These are phyloP conservation scores for Rauvolfia tetraphylla DNA, from an alignment of 257 asterid genomes.

Conservation along the genomic window DNA sequence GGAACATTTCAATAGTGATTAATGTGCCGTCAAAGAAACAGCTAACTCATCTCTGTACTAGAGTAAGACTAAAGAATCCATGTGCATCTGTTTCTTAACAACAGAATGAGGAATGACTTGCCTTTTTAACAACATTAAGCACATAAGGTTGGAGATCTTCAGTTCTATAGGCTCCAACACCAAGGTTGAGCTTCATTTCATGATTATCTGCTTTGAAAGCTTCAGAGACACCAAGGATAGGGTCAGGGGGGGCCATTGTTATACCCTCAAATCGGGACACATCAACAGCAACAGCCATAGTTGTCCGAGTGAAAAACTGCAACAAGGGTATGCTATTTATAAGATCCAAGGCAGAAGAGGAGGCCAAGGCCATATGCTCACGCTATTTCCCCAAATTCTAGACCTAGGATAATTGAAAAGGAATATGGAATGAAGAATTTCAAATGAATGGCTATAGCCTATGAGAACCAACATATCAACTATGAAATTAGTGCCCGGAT, in stretches of 20 bases:
- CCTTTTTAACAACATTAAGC: slow-evolving; percentile 93
- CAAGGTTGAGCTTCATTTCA: slow-evolving; percentile 91
- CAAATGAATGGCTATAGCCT: neutral
- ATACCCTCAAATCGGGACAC: slow-evolving; percentile 65
- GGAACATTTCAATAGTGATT: neutral
- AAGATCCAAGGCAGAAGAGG: neutral
- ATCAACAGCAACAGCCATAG: slow-evolving; percentile 52
- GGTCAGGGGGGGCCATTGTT: slow-evolving; percentile 97
- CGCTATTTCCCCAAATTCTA: neutral
- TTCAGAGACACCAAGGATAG: slow-evolving; percentile 95
- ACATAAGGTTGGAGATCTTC: slow-evolving; percentile 96
- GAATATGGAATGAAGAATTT: neutral
- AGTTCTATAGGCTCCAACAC: slow-evolving; percentile 96
- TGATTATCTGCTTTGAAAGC: slow-evolving; percentile 88
- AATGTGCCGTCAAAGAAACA: slow-evolving; percentile 4
- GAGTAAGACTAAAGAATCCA: neutral
- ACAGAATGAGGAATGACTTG: slow-evolving; percentile 29
- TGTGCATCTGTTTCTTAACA: neutral
- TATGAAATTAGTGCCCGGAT: neutral
- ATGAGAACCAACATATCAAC: neutral
- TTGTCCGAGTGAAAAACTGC: slow-evolving; percentile 60
- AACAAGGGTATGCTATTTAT: neutral
- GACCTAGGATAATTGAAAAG: neutral
- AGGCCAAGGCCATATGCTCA: neutral
- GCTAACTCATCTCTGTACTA: neutral